Conservation (phyloP, 2,329 filamentous ascomycete genomes). For the Curvularia spicifera region DNA sequence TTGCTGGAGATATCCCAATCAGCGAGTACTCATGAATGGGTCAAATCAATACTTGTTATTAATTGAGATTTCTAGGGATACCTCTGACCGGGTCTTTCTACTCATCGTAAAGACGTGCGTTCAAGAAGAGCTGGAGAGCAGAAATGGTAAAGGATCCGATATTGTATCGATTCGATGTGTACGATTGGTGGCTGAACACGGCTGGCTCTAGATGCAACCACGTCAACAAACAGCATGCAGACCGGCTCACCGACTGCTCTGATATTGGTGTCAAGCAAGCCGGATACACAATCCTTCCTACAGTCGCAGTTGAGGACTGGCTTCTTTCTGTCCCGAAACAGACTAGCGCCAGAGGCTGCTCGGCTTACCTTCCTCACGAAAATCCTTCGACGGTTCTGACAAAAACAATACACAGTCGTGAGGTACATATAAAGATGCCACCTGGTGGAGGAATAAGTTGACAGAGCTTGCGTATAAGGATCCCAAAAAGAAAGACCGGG, state of each 20-base stretch:
- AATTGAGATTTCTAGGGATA: background rate
- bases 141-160: background rate
- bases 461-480: background rate
- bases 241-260: background rate
- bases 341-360: slow-evolving; percentile 3
- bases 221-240: background rate
- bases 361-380: slow-evolving; percentile 7
- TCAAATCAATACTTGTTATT: background rate
- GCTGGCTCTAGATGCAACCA: background rate
- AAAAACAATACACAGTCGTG: background rate
- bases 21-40: background rate
- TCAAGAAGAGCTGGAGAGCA: background rate
- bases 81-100: background rate
- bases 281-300: background rate
- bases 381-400: background rate
- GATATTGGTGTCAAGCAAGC: background rate
- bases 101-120: background rate
- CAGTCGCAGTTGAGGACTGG: background rate
- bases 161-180: background rate
- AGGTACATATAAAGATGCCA: background rate
- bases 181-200: background rate
- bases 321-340: background rate
- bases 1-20: background rate
- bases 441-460: background rate
- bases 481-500: background rate